Conservation (phyloP, 352 stramenopile species). For the Thraustotheca clavata region DNA sequence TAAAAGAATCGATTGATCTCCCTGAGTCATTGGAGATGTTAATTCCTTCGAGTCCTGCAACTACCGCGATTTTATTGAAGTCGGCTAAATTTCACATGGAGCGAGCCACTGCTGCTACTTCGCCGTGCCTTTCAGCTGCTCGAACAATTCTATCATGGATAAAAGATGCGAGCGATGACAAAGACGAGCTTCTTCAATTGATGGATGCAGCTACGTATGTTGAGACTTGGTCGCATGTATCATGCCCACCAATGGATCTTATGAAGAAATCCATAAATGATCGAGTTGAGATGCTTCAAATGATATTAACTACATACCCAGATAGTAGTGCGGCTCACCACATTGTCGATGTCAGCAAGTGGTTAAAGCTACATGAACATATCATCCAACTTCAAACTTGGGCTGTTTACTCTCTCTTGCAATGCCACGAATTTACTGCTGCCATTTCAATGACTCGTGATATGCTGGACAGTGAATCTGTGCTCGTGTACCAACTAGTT, state of each 20-base stretch:
- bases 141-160: neutral
- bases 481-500: neutral
- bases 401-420: constrained; percentile 5
- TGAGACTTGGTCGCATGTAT: neutral
- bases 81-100: neutral
- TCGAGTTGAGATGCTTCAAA: neutral
- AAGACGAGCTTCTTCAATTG: neutral
- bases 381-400: neutral
- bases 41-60: neutral
- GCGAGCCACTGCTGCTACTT: neutral
- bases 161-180: neutral
- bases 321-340: neutral
- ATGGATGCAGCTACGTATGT: neutral
- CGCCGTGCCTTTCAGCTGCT: neutral
- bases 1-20: neutral
- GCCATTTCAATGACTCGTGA: neutral
- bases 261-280: neutral
- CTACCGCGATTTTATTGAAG: neutral
- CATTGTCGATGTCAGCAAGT: neutral
- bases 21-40: neutral
- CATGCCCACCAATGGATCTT: neutral
- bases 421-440: neutral
- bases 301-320: neutral
- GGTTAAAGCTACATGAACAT: neutral
- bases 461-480: neutral